These are phyloP conservation scores for Exidia glandulosa DNA, from an alignment of 768 basidiomycete genomes.

Conservation along the genomic window DNA sequence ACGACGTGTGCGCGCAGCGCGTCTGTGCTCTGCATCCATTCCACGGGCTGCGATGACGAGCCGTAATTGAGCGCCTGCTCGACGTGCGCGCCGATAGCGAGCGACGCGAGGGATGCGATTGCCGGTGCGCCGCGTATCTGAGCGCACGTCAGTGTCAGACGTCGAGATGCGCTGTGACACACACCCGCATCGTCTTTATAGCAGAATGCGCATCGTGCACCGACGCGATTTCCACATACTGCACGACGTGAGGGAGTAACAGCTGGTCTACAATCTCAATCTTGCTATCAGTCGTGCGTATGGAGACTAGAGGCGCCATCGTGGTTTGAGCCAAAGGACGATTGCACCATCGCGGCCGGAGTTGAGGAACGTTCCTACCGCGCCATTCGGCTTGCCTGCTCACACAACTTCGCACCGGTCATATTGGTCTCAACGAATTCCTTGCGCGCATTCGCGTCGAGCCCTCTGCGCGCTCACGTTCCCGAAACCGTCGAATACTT, in stretches of 20 bases:
- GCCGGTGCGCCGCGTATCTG: slow-evolving; percentile 89
- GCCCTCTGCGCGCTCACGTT: too few species aligned
- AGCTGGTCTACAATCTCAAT: slow-evolving; percentile 91
- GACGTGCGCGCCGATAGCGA: slow-evolving; percentile 60
- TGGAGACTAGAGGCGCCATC: slow-evolving; percentile 26
- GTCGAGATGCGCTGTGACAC: background rate
- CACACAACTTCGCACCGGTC: too few species aligned
- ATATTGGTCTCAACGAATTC: too few species aligned
- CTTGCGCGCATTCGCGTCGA: too few species aligned
- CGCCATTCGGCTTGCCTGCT: too few species aligned
- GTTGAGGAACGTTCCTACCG: background rate
- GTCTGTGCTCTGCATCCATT: slow-evolving; percentile 42
- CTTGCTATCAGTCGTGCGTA: slow-evolving; percentile 32
- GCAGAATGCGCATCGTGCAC: slow-evolving; percentile 84
- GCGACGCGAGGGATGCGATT: slow-evolving; percentile 83
- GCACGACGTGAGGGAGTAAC: slow-evolving; percentile 62
- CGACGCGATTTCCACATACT: slow-evolving; percentile 54
- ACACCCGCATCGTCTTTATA: slow-evolving; percentile 90
- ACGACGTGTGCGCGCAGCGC: slow-evolving; percentile 45
- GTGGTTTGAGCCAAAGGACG: too few species aligned
- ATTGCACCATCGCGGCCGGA: too few species aligned
- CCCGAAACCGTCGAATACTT: too few species aligned
- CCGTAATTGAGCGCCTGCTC: slow-evolving; percentile 36
- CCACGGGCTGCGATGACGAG: slow-evolving; percentile 38
- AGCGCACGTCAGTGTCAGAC: too few species aligned